These are phyloP conservation scores for Penicillium goetzii DNA, from an alignment of 495 filamentous ascomycete species.

Conservation along the genomic window DNA sequence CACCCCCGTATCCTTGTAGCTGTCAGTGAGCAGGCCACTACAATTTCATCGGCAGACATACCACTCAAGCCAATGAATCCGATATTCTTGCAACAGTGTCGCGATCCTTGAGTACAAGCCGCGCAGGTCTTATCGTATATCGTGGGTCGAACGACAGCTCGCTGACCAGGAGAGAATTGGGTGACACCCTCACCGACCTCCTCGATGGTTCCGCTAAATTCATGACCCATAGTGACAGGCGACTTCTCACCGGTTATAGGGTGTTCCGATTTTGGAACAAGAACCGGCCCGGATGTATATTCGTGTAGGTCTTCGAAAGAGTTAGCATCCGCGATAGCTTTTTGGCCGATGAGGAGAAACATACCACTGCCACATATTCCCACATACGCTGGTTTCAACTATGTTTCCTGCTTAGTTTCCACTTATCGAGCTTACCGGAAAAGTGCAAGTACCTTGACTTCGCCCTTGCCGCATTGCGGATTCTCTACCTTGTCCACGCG, in stretches of 20 bases:
- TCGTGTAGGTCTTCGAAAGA: slow-evolving; percentile 23
- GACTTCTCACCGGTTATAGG: slow-evolving; percentile 56
- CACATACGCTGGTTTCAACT: slow-evolving; percentile 25
- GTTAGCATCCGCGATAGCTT: not conserved
- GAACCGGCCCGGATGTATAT: slow-evolving; percentile 49
- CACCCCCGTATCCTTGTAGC: slow-evolving; percentile 32
- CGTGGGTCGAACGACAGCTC: slow-evolving; percentile 61
- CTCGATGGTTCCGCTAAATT: slow-evolving; percentile 61
- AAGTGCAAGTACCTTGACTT: slow-evolving; percentile 19
- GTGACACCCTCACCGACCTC: slow-evolving; percentile 59
- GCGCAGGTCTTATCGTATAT: slow-evolving; percentile 61
- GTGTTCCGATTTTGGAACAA: slow-evolving; percentile 57
- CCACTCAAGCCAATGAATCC: slow-evolving; percentile 65
- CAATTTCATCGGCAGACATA: slow-evolving; percentile 3
- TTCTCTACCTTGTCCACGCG: slow-evolving; percentile 23
- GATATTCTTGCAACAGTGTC: slow-evolving; percentile 62
- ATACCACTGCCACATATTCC: slow-evolving; percentile 24
- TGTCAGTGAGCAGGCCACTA: not conserved
- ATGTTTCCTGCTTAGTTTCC: not conserved
- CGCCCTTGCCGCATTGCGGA: slow-evolving; percentile 19
- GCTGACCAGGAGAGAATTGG: slow-evolving; percentile 53
- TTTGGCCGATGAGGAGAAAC: not conserved
- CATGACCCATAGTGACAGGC: slow-evolving; percentile 64
- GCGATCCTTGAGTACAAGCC: slow-evolving; percentile 54
- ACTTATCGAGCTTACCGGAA: not conserved